Evolutionary conservation across 129 eudicot species (phyloP), one percentile per base, ranked within the genome.

Genomic region (Flaveria bidentis): DNA sequence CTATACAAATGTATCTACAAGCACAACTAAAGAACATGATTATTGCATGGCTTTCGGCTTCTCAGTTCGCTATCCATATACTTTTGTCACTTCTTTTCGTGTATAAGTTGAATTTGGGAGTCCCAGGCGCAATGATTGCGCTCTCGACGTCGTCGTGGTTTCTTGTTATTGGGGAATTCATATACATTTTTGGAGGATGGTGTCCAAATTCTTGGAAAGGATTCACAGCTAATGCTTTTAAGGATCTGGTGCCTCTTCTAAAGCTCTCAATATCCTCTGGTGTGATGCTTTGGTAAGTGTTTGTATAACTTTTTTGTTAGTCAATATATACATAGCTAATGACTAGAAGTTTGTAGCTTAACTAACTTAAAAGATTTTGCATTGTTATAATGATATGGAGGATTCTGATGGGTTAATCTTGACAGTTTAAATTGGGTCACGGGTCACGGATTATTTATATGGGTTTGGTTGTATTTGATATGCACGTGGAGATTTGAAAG

Each of bases 221-320:
- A 17, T 88, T 88, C 67, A 72, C 78, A 15, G 12, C 33, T 20
- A 82, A 86, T 30, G 89, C 95, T 20, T 80, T 89, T 42, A 67
- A 74, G 80, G 95, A 89, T 80, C 45, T 89, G 4, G 20, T 82
- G 5, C 91, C 91, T 15, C 81, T 89, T 6, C 50, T 89, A 9
- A 89, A 86, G 83, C 85, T 87, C 67, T 89, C 95, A 15, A 23
- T 84, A 12, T 86, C 95, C 36, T 89, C 95, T 6, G 95, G 95
- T 11, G 41, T 89, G 18, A 89, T 89, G 95, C 74, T 89, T 45
- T 89, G 91, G 95, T 86, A 84, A 75, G 78, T 60, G 2, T 33
- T 70, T 12, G 20, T 36, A 36, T 36, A 36, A 0, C 0, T 36
- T 36, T 4, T 36, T 1, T 36, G 41, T 5, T 5, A 36, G 41